Conservation (phyloP, 345 rosid species). For the Turnera subulata region DNA sequence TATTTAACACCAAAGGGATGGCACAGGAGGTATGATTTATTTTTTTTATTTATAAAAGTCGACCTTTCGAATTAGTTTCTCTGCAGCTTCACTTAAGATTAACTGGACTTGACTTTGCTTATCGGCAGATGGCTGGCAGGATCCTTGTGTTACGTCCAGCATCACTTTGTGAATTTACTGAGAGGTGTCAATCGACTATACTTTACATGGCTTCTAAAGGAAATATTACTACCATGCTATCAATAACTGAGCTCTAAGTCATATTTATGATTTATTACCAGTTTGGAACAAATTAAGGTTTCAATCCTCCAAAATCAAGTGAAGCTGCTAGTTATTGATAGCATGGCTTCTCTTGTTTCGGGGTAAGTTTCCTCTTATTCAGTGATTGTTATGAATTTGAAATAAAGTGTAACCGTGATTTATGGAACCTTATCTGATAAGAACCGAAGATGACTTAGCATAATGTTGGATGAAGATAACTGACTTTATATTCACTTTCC, state of each 20-base stretch:
- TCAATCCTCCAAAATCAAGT: conserved; percentile 67
- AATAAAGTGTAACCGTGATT: no score
- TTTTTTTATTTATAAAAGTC: not conserved
- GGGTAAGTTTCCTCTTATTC: conserved; percentile 40
- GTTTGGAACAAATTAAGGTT: conserved; percentile 73
- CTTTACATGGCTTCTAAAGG: not conserved
- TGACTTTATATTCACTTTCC: no score
- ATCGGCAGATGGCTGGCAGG: conserved; percentile 78
- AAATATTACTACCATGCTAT: not conserved
- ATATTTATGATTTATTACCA: conserved; percentile 19
- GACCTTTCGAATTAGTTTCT: conserved; percentile 5
- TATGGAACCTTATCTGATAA: no score
- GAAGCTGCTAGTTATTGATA: conserved; percentile 76
- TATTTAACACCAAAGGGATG: conserved; percentile 66
- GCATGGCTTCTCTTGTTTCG: conserved; percentile 86
- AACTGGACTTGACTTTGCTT: no score
- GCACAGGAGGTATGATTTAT: conserved; percentile 58
- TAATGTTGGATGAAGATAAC: no score
- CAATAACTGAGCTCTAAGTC: conserved; percentile 2
- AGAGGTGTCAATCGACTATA: conserved; percentile 54
- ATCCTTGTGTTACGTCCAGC: conserved; percentile 70
- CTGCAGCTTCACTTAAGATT: no score
- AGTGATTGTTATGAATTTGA: no score
- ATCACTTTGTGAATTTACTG: conserved; percentile 67
- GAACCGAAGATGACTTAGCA: no score